Evolutionary conservation across 2,329 filamentous ascomycete species (phyloP).

Genomic region (Shiraia sp.): DNA sequence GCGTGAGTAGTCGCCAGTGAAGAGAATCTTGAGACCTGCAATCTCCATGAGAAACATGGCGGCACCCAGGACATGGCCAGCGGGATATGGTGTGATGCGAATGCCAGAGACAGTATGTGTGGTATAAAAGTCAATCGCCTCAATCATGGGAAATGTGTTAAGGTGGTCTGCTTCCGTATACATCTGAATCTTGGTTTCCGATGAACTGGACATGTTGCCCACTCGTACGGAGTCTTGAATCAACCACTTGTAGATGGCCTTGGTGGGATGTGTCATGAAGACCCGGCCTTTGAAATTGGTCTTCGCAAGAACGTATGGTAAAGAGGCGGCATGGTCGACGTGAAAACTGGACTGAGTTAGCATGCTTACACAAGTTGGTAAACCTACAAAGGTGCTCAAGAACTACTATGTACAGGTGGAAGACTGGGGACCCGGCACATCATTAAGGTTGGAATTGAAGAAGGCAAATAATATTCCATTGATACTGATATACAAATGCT

Average conservation of each 20-base stretch:
- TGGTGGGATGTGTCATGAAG: conserved; percentile 99
- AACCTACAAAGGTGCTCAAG: background rate
- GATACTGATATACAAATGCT: conserved; percentile 45
- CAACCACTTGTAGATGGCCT: conserved; percentile 99
- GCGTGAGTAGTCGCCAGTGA: conserved; percentile 95
- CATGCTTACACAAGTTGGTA: conserved; percentile 2
- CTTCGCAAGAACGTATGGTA: conserved; percentile 96
- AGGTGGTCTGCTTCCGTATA: conserved; percentile 96
- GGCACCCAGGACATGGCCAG: conserved; percentile 94
- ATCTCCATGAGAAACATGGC: conserved; percentile 99
- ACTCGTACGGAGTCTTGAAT: conserved; percentile 97
- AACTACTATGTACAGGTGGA: conserved; percentile 25
- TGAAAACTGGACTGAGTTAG: conserved; percentile 73
- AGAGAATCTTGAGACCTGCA: conserved; percentile 92
- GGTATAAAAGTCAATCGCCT: conserved; percentile 97
- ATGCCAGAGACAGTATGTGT: conserved; percentile 97
- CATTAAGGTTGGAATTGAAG: conserved; percentile 39
- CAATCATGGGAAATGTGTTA: conserved; percentile 89
- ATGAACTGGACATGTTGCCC: conserved; percentile 67
- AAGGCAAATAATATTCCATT: conserved; percentile 47
- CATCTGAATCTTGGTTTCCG: conserved; percentile 67
- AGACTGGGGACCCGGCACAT: conserved; percentile 34
- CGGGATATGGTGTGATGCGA: conserved; percentile 93
- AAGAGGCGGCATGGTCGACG: conserved; percentile 96
- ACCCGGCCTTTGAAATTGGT: conserved; percentile 96